These are phyloP conservation scores for Heterobasidion occidentale DNA, from an alignment of 1,284 basidiomycete genomes.

Conservation along the genomic window DNA sequence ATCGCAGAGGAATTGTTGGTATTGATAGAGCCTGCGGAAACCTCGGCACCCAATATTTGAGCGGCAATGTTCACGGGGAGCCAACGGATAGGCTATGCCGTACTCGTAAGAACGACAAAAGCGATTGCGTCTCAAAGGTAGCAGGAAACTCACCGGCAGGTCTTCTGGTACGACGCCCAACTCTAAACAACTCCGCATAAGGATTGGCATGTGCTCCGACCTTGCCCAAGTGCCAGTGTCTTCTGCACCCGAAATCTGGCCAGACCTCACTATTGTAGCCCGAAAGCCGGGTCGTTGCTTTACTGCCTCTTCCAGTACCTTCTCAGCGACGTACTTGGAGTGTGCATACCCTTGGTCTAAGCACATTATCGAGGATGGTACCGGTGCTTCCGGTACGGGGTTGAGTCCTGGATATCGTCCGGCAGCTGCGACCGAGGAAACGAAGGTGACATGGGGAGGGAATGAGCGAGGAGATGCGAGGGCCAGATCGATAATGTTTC, in stretches of 20 bases:
- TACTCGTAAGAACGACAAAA: no score
- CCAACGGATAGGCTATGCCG: conserved; percentile 7
- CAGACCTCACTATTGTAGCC: conserved; percentile 12
- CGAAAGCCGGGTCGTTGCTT: conserved; percentile 4
- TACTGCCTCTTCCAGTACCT: conserved; percentile 9
- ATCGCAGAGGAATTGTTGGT: background rate
- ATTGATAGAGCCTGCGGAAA: background rate
- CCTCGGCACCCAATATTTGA: background rate
- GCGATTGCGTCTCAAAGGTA: background rate
- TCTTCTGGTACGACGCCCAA: conserved; percentile 11
- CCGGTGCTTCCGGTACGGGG: conserved; percentile 11
- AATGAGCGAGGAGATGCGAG: conserved; percentile 1
- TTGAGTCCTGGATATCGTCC: conserved; percentile 3
- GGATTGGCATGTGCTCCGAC: conserved; percentile 14
- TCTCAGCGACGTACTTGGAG: conserved; percentile 15
- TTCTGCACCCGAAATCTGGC: conserved; percentile 13
- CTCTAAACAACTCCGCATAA: conserved; percentile 8
- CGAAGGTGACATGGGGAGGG: conserved; percentile 10
- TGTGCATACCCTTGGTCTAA: conserved; percentile 13
- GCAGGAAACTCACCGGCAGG: conserved; percentile 5
- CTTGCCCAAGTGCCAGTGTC: conserved; percentile 13
- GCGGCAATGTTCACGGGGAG: conserved; percentile 11
- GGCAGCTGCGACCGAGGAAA: conserved; percentile 11
- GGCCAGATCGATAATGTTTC: conserved; percentile 10
- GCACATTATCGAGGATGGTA: conserved; percentile 10